Evolutionary conservation across 495 filamentous ascomycete genomes (phyloP).

Genomic region (Neurospora discreta): DNA sequence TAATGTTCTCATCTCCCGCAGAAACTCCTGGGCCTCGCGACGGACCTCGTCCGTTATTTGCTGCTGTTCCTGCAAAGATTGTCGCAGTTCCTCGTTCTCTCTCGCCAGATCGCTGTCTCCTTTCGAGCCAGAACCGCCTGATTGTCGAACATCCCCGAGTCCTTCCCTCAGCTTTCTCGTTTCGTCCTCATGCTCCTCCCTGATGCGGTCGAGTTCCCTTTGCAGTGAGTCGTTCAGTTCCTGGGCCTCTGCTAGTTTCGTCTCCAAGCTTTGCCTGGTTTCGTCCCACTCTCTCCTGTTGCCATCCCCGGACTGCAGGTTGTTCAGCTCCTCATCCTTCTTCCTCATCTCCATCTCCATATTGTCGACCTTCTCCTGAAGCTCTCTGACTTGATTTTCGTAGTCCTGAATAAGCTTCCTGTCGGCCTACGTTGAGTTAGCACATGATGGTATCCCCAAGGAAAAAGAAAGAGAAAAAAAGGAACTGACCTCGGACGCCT

Average conservation of each 20-base stretch:
- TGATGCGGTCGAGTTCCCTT: constrained; percentile 62
- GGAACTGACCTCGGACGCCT: constrained; percentile 39
- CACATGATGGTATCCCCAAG: neutral
- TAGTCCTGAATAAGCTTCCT: constrained; percentile 65
- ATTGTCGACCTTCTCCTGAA: constrained; percentile 62
- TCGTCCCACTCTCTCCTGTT: constrained; percentile 64
- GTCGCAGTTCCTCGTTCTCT: constrained; percentile 62
- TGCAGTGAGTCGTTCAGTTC: constrained; percentile 65
- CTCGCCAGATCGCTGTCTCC: constrained; percentile 52
- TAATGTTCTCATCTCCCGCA: constrained; percentile 80
- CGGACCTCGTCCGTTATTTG: constrained; percentile 84
- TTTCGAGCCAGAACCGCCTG: constrained; percentile 12
- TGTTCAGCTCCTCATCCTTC: constrained; percentile 37
- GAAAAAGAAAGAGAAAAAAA: neutral
- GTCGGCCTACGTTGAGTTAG: constrained; percentile 38
- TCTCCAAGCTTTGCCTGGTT: constrained; percentile 61
- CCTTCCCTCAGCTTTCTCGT: constrained; percentile 54
- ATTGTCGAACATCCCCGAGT: constrained; percentile 42
- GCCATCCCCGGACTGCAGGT: constrained; percentile 30
- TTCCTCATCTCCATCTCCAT: constrained; percentile 52
- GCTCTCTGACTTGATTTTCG: constrained; percentile 59
- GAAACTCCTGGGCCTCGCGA: constrained; percentile 69
- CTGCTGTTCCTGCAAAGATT: constrained; percentile 59
- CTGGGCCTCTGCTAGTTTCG: constrained; percentile 66
- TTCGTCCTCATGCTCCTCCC: constrained; percentile 51